These are phyloP conservation scores for Hibiscus mutabilis DNA, from an alignment of 345 rosid genomes.

Conservation along the genomic window DNA sequence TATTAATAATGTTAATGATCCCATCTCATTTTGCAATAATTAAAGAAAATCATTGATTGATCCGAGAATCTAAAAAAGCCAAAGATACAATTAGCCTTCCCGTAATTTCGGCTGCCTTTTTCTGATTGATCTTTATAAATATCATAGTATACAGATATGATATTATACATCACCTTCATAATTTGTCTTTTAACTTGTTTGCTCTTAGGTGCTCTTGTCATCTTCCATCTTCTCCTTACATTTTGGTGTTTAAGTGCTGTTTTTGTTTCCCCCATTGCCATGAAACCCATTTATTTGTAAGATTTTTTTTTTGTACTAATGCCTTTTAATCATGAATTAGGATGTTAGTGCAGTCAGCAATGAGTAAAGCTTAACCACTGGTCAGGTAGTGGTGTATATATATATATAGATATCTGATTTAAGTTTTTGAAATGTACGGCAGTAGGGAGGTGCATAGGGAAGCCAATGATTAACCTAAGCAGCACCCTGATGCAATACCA, in stretches of 20 bases:
- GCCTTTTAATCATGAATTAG: background rate
- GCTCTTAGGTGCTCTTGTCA: background rate
- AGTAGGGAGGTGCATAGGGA: background rate
- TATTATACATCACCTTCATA: background rate
- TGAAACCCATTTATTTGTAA: background rate
- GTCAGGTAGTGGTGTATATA: no score
- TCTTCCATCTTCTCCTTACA: background rate
- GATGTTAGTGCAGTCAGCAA: background rate
- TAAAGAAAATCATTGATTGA: background rate
- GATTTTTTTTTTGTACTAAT: background rate
- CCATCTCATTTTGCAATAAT: constrained; percentile 6
- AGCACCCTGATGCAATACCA: background rate
- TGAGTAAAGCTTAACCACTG: background rate
- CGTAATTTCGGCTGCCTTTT: constrained; percentile 19
- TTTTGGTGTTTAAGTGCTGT: background rate
- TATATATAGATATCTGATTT: background rate
- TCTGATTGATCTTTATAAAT: background rate
- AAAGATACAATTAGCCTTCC: constrained; percentile 4
- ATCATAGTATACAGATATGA: no score
- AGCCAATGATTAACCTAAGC: constrained; percentile 2
- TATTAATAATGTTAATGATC: background rate
- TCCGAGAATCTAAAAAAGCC: constrained; percentile 11
- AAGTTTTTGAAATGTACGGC: background rate
- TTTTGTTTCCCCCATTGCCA: background rate
- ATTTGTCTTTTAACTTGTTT: background rate